Evolutionary conservation across 805 yeast species (phyloP).

Genomic region (Zygotorulaspora chibaensis): DNA sequence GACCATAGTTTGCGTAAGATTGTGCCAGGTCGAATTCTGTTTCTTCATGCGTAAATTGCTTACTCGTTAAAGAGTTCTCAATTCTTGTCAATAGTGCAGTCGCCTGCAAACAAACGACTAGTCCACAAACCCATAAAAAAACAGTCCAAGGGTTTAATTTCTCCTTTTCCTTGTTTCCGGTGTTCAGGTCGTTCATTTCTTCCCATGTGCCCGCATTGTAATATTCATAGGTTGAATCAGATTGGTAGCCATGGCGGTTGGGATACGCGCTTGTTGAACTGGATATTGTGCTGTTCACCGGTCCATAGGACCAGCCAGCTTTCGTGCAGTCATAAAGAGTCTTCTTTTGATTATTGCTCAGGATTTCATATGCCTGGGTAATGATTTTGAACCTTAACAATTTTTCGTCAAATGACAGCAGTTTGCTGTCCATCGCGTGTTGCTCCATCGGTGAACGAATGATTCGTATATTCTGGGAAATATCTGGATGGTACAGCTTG

Average conservation of each 20-base stretch:
- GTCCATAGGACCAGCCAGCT: slow-evolving; percentile 44
- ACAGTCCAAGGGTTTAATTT: slow-evolving; percentile 42
- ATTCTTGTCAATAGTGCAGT: slow-evolving; percentile 38
- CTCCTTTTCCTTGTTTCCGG: slow-evolving; percentile 38
- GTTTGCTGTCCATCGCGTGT: slow-evolving; percentile 6
- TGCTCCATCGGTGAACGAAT: slow-evolving; percentile 12
- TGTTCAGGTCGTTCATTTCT: slow-evolving; percentile 44
- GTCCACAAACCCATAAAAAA: slow-evolving; percentile 36
- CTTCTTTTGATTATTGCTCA: slow-evolving; percentile 44
- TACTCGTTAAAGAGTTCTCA: slow-evolving; percentile 34
- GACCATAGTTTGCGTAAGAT: slow-evolving; percentile 49
- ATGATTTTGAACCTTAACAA: slow-evolving; percentile 47
- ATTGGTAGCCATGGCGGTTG: slow-evolving; percentile 30
- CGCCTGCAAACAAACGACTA: slow-evolving; percentile 40
- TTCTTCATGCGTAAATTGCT: slow-evolving; percentile 38
- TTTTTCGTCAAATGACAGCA: slow-evolving; percentile 30
- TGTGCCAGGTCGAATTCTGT: slow-evolving; percentile 39
- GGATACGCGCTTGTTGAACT: slow-evolving; percentile 10
- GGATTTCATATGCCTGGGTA: slow-evolving; percentile 55
- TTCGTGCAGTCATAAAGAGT: slow-evolving; percentile 44
- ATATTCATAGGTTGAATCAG: slow-evolving; percentile 37
- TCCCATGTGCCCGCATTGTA: slow-evolving; percentile 67
- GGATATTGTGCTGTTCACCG: slow-evolving; percentile 21
- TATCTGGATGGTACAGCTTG: slow-evolving; percentile 81
- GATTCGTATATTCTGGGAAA: slow-evolving; percentile 33